Conservation (phyloP, 371 early-diverging fungal species). For the Mucor mucedo region DNA sequence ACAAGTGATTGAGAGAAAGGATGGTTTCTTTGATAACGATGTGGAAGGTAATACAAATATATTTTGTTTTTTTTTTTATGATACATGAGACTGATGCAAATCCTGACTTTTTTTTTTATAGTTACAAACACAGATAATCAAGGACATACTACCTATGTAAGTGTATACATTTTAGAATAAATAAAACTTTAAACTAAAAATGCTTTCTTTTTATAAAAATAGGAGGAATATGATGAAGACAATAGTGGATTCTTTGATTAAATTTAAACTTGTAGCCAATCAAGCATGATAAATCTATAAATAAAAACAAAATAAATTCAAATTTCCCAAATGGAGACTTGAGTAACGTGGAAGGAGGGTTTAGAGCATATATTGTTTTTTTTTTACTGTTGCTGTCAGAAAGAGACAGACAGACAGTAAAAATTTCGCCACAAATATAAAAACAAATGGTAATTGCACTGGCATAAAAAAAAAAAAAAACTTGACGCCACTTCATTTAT, state of each 20-base stretch:
- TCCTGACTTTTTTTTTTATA: neutral
- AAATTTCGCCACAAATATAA: too few relatives aligned
- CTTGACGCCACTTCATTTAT: neutral
- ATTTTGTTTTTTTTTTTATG: neutral
- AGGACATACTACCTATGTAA: slow-evolving; percentile 40
- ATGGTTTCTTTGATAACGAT: slow-evolving; percentile 40
- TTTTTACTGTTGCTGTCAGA: neutral
- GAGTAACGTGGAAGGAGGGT: slow-evolving; percentile 5
- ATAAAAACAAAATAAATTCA: slow-evolving; percentile 2
- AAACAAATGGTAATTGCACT: neutral
- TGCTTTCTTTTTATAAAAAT: neutral
- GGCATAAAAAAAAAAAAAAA: neutral
- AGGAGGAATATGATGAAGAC: slow-evolving; percentile 27
- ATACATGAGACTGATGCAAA: neutral
- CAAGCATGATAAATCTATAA: slow-evolving; percentile 12
- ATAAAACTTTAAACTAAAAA: neutral
- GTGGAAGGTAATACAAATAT: slow-evolving; percentile 26
- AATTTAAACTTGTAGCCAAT: neutral
- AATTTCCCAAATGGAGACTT: neutral
- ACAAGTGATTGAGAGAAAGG: slow-evolving; percentile 32
- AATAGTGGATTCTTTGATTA: slow-evolving; percentile 33
- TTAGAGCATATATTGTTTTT: neutral
- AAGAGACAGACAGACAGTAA: neutral
- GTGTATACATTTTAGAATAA: neutral
- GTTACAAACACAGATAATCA: slow-evolving; percentile 37